Base-by-base conservation (phyloP, 305 asterid genomes). In the Rubia peregrina region DNA sequence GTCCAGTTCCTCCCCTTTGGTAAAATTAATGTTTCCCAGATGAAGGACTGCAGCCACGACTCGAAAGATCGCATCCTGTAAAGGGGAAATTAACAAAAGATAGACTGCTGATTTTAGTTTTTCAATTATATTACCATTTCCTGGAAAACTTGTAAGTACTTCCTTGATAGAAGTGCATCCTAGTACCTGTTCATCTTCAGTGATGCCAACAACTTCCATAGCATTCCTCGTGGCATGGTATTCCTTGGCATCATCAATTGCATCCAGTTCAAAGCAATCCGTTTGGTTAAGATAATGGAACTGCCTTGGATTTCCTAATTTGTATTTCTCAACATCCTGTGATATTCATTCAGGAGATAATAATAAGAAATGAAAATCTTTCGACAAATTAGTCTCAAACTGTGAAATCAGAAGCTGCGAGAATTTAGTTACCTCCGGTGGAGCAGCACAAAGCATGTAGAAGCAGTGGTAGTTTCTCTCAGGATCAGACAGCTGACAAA, bases 401-500 rank as follows among this genome's bases (percentile, higher is more conserved):
- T 26, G 19, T 19, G 13, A 68, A 43, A 14, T 49, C 38, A 36
- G 5, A 42, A 61, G 21, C 36, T 33, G 36, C 36, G 59, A 30
- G 26, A 24, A 24, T 24, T 57, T 66, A 17, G 51, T 70, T 84
- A 90, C 98, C 97, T 89, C 87, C 40, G 77, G 70, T 72, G 98
- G 97, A 71, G 98, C 98, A 85, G 95, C 86, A 87, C 98, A 92
- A 72, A 92, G 88, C 97, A 92, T 86, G 77, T 92, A 92, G 80
- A 92, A 92, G 78, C 98, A 92, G 72, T 92, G 98, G 79, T 92
- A 92, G 82, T 90, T 92, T 82, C 98, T 92, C 83, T 92, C 98
- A 67, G 97, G 98, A 79, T 92, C 95, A 43, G 98, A 90, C 73
- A 89, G 84, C 83, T 90, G 98, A 77, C 95, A 89, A 71, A 89